Conservation (phyloP, 768 basidiomycete species). For the Tephrocybe sp. region DNA sequence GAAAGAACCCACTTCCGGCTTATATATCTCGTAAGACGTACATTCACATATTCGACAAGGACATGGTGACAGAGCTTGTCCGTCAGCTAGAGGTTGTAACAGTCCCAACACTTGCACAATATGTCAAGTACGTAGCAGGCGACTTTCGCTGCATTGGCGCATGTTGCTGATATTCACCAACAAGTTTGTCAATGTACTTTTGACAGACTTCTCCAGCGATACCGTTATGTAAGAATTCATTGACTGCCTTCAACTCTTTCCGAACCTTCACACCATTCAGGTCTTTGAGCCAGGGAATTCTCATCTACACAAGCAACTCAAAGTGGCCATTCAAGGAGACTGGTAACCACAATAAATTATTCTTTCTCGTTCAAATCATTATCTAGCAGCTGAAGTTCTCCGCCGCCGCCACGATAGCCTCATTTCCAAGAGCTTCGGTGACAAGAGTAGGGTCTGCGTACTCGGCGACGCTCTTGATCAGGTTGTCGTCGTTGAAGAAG, state of each 20-base stretch:
- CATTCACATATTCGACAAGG: no score
- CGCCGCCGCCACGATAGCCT: background rate
- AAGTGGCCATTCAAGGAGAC: background rate
- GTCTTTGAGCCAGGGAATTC: background rate
- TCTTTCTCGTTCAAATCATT: background rate
- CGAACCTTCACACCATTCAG: background rate
- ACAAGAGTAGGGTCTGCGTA: constrained; percentile 17
- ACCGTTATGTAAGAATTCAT: constrained; percentile 2
- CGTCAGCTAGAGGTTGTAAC: constrained; percentile 25
- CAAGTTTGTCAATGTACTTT: constrained; percentile 7
- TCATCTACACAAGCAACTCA: background rate
- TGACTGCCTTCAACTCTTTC: background rate
- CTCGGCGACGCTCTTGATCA: constrained; percentile 14
- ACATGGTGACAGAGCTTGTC: constrained; percentile 14
- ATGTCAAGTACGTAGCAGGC: constrained; percentile 17
- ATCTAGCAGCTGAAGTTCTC: background rate
- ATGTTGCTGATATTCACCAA: no score
- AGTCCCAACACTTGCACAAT: constrained; percentile 17
- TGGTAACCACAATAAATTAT: no score
- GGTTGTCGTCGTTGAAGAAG: constrained; percentile 10
- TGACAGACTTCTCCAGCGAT: background rate
- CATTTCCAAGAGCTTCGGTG: background rate
- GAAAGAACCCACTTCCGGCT: background rate
- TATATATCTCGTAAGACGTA: no score
- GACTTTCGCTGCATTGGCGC: background rate